These are phyloP conservation scores for Celoporthe dispersa DNA, from an alignment of 2,329 filamentous ascomycete species.

Conservation along the genomic window DNA sequence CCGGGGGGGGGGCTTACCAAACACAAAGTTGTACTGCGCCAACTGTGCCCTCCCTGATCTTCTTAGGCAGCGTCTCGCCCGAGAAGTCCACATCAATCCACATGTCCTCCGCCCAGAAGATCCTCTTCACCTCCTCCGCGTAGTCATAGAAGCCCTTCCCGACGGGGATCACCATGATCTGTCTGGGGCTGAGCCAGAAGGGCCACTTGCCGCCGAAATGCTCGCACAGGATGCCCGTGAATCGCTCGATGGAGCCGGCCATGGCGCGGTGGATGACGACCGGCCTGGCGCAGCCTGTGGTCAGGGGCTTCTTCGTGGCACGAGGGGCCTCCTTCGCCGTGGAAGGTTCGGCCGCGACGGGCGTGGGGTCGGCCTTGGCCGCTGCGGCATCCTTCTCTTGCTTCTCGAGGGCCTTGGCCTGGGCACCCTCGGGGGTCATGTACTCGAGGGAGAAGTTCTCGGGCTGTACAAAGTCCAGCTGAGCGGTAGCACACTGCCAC, in stretches of 20 bases:
- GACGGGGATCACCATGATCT: slow-evolving; percentile 79
- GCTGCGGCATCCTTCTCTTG: slow-evolving; percentile 42
- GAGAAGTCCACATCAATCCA: slow-evolving; percentile 73
- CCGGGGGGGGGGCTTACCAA: slow-evolving; percentile 52
- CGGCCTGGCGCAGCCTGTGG: slow-evolving; percentile 74
- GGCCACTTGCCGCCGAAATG: slow-evolving; percentile 89
- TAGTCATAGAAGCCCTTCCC: slow-evolving; percentile 74
- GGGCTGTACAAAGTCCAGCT: slow-evolving; percentile 87
- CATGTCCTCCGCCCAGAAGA: slow-evolving; percentile 70
- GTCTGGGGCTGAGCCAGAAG: slow-evolving; percentile 85
- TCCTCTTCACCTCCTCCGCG: slow-evolving; percentile 71
- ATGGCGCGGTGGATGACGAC: slow-evolving; percentile 90
- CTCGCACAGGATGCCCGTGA: slow-evolving; percentile 78
- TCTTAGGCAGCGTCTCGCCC: slow-evolving; percentile 86
- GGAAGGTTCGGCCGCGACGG: slow-evolving; percentile 42
- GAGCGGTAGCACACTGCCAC: slow-evolving; percentile 83
- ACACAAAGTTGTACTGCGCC: slow-evolving; percentile 83
- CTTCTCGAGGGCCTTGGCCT: slow-evolving; percentile 36
- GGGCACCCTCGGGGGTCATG: slow-evolving; percentile 68
- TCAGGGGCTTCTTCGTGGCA: slow-evolving; percentile 56
- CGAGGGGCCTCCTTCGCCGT: slow-evolving; percentile 47
- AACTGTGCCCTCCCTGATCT: slow-evolving; percentile 83
- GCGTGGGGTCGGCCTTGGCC: slow-evolving; percentile 35
- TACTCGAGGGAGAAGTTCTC: slow-evolving; percentile 88
- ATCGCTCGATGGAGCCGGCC: slow-evolving; percentile 67